Evolutionary conservation across 495 filamentous ascomycete genomes (phyloP).

Genomic region (Sporormia fimetaria): DNA sequence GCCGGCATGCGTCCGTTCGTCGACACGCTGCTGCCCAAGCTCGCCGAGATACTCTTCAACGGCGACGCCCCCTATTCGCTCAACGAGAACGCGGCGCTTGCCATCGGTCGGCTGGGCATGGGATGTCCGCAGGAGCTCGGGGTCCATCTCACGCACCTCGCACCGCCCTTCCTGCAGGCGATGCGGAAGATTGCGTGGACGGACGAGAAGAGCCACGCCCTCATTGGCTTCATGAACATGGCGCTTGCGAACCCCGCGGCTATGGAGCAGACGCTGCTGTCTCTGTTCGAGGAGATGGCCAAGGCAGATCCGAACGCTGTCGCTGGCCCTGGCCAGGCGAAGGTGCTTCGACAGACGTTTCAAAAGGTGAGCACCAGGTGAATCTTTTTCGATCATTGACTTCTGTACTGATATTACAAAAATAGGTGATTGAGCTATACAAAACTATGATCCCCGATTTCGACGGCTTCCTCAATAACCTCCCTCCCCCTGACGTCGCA

Average conservation of each 20-base stretch:
- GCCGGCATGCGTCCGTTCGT: conserved; percentile 63
- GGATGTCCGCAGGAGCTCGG: conserved; percentile 65
- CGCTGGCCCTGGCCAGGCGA: conserved; percentile 41
- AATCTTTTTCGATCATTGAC: no score
- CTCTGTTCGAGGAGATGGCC: conserved; percentile 63
- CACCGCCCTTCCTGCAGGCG: conserved; percentile 65
- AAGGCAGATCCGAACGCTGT: conserved; percentile 65
- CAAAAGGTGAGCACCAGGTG: conserved; percentile 34
- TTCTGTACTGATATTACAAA: neutral
- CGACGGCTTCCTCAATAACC: conserved; percentile 59
- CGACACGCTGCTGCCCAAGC: conserved; percentile 60
- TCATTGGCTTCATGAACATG: conserved; percentile 77
- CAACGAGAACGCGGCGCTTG: conserved; percentile 89
- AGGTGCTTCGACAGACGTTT: conserved; percentile 36
- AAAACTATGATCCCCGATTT: conserved; percentile 78
- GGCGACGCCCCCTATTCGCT: conserved; percentile 81
- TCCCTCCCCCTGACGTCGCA: conserved; percentile 39
- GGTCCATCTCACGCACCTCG: conserved; percentile 69
- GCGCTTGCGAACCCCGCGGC: conserved; percentile 81
- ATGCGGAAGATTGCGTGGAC: conserved; percentile 79
- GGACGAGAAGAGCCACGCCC: conserved; percentile 88
- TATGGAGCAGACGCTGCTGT: conserved; percentile 72
- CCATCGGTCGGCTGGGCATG: conserved; percentile 81
- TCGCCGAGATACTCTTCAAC: conserved; percentile 67
- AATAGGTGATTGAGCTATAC: conserved; percentile 64